Conservation (phyloP, 2,329 filamentous ascomycete species). For the Berkeleyomyces rouxiae region DNA sequence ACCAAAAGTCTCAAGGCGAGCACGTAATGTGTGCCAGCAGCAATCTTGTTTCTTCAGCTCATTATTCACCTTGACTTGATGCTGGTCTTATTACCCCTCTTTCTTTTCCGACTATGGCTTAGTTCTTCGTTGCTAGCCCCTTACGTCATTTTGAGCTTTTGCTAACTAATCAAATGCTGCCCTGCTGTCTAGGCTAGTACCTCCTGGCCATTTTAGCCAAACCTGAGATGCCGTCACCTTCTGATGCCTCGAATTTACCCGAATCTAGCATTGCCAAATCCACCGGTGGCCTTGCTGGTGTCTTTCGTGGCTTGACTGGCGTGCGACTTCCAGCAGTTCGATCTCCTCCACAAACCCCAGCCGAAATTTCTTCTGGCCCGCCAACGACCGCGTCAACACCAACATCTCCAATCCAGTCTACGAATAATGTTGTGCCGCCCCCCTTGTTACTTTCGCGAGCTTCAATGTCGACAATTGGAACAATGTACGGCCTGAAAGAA, state of each 20-base stretch:
- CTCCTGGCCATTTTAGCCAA: conserved; percentile 26
- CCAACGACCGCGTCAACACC: conserved; percentile 6
- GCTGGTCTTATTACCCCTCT: background rate
- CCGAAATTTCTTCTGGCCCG: conserved; percentile 21
- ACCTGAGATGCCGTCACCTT: conserved; percentile 37
- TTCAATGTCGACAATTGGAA: conserved; percentile 18
- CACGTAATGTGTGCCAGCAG: background rate
- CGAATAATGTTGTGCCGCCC: conserved; percentile 4
- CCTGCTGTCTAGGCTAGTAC: conserved; percentile 27
- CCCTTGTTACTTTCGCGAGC: conserved; percentile 13
- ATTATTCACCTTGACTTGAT: background rate
- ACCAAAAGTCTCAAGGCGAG: too few relatives aligned
- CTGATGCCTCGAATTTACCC: conserved; percentile 38
- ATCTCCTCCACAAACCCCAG: conserved; percentile 26
- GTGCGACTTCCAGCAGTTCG: conserved; percentile 32
- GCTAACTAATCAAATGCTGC: conserved; percentile 23
- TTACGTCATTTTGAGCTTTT: conserved; percentile 13
- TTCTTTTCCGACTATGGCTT: background rate
- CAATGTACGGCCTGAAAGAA: conserved; percentile 29
- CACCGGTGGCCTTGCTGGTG: conserved; percentile 41
- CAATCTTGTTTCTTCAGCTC: background rate
- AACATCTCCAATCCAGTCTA: background rate
- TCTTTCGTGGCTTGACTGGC: conserved; percentile 45
- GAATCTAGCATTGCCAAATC: conserved; percentile 30
- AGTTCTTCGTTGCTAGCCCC: background rate